Evolutionary conservation across 1,284 basidiomycete species (phyloP), one percentile per base, ranked within the genome.

Genomic region (Meira nashicola): DNA sequence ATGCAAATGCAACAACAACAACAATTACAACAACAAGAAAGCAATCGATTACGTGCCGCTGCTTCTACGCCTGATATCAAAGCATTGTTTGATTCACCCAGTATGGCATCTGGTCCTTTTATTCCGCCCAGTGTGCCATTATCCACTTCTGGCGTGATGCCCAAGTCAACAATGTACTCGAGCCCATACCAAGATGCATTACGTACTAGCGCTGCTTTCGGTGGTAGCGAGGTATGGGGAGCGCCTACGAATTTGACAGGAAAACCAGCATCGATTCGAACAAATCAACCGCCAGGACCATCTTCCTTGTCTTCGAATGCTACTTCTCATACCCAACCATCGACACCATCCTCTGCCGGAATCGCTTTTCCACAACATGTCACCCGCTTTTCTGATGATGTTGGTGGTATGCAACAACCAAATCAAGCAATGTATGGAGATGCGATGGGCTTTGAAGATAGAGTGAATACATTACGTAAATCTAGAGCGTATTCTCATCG

Each of bases 31-130:
- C 44, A 14, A 48, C 44, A 54, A 14, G 59, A 63, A n/a, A 23
- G 28, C 2, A 50, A 51, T 39, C 82, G 89, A 48, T 82, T 92
- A 53, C 85, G 90, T 51, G 82, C 92, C 59, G 89, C 89, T 10
- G 89, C 86, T 66, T 91, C 90, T 9, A 89, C 92, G 2, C 90
- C 91, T 0, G 91, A 96, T 73, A 92, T 97, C 61, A 96, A 96
- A 80, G 92, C 93, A 0, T 79, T 96, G 62, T 96, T 97, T 80
- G 90, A 73, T 43, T 65, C 67, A n/a, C 64, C 68, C 19, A 28
- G 39, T 14, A 54, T 54, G 14, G 54, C 10, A 60, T 58, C 44
- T 58, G 75, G 62, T 67, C 80, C 1, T 82, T 81, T 67, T 83
- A 85, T 3, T 55, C 54, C 62, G 11, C 37, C 60, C 17, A 41